Percentiles rank a stretch among this genome's conserved stretches.
Conservation (phyloP, 2,329 filamentous ascomycete species). For the Colletotrichum sp. region DNA sequence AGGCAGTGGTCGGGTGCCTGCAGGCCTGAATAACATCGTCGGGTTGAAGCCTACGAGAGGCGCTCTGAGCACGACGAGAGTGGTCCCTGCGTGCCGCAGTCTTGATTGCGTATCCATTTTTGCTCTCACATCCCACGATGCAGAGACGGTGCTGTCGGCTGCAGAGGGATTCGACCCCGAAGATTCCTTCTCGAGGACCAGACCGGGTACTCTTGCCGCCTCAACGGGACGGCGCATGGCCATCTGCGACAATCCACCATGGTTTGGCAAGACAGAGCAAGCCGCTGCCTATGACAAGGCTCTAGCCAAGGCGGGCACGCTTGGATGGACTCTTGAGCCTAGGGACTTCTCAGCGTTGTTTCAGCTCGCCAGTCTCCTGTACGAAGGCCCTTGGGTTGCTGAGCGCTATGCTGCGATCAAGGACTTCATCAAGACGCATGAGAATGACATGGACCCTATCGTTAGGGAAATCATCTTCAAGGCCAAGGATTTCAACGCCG, state of each 20-base stretch:
- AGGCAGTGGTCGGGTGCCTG: slow-evolving; percentile 58
- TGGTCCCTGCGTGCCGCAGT: slow-evolving; percentile 60
- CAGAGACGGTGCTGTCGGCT: slow-evolving; percentile 51
- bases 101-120: slow-evolving; percentile 64
- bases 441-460: slow-evolving; percentile 36
- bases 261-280: slow-evolving; percentile 38
- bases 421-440: slow-evolving; percentile 43
- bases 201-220: slow-evolving; percentile 21
- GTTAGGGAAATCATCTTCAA: slow-evolving; percentile 42
- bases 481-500: slow-evolving; percentile 44
- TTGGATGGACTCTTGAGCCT: slow-evolving; percentile 46
- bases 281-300: slow-evolving; percentile 47
- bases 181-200: slow-evolving; percentile 56
- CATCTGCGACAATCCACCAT: slow-evolving; percentile 46
- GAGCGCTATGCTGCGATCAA: slow-evolving; percentile 60
- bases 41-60: slow-evolving; percentile 59
- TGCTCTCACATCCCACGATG: slow-evolving; percentile 53
- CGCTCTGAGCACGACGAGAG: slow-evolving; percentile 51
- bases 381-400: slow-evolving; percentile 61
- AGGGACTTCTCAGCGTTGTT: slow-evolving; percentile 56
- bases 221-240: slow-evolving; percentile 24
- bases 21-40: slow-evolving; percentile 57
- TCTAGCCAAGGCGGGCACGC: slow-evolving; percentile 37
- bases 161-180: slow-evolving; percentile 51
- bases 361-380: slow-evolving; percentile 57